Conservation (phyloP, 164 flowering plant genomes). For the Annona cherimola region DNA sequence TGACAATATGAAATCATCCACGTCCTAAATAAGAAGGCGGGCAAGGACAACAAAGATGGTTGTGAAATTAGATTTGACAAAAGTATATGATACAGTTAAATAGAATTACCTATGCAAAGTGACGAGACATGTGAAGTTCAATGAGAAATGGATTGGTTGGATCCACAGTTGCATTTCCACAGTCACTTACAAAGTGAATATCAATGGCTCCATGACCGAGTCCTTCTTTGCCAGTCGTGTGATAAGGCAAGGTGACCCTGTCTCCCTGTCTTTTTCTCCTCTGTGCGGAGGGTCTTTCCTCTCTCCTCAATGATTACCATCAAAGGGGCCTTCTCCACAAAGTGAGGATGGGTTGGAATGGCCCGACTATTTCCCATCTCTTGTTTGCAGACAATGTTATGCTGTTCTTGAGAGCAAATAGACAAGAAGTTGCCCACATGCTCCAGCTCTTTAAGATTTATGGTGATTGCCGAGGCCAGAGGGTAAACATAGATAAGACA, state of each 20-base stretch:
- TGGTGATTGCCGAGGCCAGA: no score
- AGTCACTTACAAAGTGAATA: no score
- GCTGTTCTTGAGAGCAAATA: no score
- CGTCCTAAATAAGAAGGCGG: neutral
- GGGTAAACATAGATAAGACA: no score
- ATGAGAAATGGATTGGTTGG: neutral
- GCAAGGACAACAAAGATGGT: neutral
- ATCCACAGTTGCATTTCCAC: no score
- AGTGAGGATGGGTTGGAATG: no score
- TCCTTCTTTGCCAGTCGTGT: neutral
- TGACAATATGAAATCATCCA: no score
- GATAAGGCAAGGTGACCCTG: neutral
- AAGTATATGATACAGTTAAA: neutral
- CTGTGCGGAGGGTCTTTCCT: neutral
- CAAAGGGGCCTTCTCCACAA: no score
- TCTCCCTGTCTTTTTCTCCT: neutral
- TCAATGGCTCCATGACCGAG: neutral
- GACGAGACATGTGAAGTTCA: neutral
- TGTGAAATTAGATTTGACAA: neutral
- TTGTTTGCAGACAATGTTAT: neutral
- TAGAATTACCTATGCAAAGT: neutral
- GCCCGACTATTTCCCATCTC: neutral
- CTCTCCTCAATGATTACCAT: no score
- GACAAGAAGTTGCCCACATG: no score
- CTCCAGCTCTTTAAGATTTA: no score